phyloP scores from a whole-genome alignment of 768 basidiomycete species.

The Podaxis rugospora region DNA sequence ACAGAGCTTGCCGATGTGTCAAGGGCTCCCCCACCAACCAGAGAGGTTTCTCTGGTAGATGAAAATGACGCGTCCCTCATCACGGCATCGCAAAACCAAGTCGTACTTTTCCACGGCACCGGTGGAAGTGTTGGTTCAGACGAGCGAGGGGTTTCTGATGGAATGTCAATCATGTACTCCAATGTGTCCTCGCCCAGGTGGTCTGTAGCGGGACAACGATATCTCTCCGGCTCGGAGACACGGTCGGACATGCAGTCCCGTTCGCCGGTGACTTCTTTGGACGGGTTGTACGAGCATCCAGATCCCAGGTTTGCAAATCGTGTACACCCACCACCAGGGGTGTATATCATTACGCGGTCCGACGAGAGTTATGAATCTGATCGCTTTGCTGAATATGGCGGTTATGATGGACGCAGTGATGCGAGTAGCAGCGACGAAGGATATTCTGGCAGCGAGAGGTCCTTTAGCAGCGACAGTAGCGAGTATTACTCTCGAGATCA shows the following conservation, averaged over 20 bases:
- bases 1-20: background rate
- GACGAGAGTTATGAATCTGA: background rate
- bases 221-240: constrained; percentile 6
- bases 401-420: background rate
- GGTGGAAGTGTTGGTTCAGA: background rate
- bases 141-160: background rate
- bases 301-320: constrained; percentile 1
- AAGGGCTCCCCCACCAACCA: background rate
- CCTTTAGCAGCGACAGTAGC: constrained; percentile 1
- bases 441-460: constrained; percentile 2
- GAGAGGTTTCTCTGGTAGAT: background rate
- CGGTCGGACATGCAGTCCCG: constrained; percentile 1
- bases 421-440: background rate
- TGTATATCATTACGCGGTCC: constrained; percentile 2
- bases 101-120: constrained; percentile 1
- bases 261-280: background rate
- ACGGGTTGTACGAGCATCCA: constrained; percentile 9
- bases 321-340: background rate
- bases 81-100: background rate
- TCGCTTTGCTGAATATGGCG: background rate
- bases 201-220: constrained; percentile 2
- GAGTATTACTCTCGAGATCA: background rate
- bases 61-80: background rate
- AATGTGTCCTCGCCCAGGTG: constrained; percentile 7
- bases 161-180: background rate